phyloP scores from a whole-genome alignment of 176 grass and related monocot genomes.

The Oryza nivara region DNA sequence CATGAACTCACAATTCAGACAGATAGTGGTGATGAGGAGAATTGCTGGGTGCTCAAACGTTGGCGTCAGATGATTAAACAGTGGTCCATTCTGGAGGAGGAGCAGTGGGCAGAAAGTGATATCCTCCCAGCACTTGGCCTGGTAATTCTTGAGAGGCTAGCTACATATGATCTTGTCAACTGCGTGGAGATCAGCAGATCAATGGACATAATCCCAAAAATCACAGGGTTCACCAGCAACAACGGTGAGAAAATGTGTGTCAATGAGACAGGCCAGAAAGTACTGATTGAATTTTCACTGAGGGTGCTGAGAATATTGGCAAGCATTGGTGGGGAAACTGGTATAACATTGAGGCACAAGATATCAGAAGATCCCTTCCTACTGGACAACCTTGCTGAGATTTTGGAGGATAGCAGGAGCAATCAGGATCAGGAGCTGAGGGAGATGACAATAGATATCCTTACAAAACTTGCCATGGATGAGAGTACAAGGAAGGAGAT shows the following conservation, averaged over 20 bases:
- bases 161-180: constrained; percentile 14
- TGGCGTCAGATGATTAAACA: not conserved
- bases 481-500: not conserved
- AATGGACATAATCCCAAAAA: not conserved
- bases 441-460: not conserved
- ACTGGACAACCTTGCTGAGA: constrained; percentile 4
- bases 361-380: constrained; percentile 5
- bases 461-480: constrained; percentile 1
- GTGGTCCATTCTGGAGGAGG: not conserved
- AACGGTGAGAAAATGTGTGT: not conserved
- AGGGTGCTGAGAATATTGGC: not conserved
- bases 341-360: not conserved
- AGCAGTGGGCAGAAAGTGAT: not conserved
- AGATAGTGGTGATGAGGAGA: not conserved
- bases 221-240: constrained; percentile 24
- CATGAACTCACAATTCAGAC: no score
- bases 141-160: not conserved
- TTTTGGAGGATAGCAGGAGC: not conserved
- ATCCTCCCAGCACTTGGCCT: constrained; percentile 20
- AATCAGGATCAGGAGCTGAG: not conserved
- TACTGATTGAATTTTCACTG: not conserved
- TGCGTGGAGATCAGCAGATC: not conserved
- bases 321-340: not conserved
- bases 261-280: not conserved
- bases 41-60: not conserved